phyloP scores from a whole-genome alignment of 768 basidiomycete genomes.

The Kwoniella dendrophila region DNA sequence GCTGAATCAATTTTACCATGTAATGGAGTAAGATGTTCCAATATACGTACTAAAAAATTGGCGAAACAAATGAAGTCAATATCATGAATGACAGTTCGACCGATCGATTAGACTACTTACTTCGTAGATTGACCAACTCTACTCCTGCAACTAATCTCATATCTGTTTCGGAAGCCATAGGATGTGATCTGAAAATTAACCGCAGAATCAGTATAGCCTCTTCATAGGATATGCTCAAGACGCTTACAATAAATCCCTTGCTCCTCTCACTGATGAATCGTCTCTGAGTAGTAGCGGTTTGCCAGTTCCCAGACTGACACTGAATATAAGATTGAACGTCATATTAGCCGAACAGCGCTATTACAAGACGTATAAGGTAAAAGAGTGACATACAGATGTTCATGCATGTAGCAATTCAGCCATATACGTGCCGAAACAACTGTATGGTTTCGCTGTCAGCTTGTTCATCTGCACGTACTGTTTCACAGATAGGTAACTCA shows the following conservation, averaged over 20 bases:
- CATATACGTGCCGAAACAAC: conserved; percentile 91
- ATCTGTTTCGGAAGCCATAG: conserved; percentile 86
- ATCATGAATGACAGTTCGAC: not conserved
- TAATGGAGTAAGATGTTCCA: conserved; percentile 81
- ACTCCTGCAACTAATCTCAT: conserved; percentile 83
- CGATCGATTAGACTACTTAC: conserved; percentile 58
- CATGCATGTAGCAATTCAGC: conserved; percentile 94
- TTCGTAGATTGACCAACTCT: conserved; percentile 87
- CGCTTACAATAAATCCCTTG: conserved; percentile 69
- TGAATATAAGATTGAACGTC: conserved; percentile 57
- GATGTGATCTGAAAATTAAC: conserved; percentile 61
- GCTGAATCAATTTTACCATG: conserved; percentile 83
- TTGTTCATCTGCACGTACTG: not conserved
- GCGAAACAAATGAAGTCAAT: not conserved
- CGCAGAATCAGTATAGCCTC: not conserved
- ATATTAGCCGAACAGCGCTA: too few relatives aligned
- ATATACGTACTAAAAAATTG: conserved; percentile 73
- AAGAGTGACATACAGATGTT: conserved; percentile 73
- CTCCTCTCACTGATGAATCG: conserved; percentile 81
- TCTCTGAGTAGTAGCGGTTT: conserved; percentile 87
- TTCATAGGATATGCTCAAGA: not conserved
- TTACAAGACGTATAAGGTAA: not conserved
- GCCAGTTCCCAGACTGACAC: conserved; percentile 89
- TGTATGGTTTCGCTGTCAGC: conserved; percentile 46
- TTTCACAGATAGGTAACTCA: conserved; percentile 53